These are phyloP conservation scores for Epicoccum sorghinum DNA, from an alignment of 2,329 filamentous ascomycete species.

Conservation along the genomic window DNA sequence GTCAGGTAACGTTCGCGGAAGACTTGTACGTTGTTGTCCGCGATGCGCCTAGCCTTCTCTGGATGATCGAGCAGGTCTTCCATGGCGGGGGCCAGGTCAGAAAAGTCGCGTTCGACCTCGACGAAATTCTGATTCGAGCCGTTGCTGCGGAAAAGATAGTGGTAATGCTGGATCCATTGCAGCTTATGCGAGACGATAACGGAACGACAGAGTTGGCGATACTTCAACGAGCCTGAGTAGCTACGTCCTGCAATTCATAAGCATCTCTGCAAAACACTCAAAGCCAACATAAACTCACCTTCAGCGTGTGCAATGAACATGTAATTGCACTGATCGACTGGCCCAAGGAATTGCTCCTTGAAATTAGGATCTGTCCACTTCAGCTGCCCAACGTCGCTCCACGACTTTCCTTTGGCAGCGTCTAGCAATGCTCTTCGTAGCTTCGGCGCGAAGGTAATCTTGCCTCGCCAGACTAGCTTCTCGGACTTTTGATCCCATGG, in stretches of 20 bases:
- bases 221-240: conserved; percentile 61
- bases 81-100: conserved; percentile 36
- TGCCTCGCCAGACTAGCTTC: conserved; percentile 44
- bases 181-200: conserved; percentile 44
- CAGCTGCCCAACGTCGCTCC: conserved; percentile 43
- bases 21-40: conserved; percentile 37
- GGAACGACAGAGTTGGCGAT: conserved; percentile 57
- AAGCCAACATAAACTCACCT: conserved; percentile 45
- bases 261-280: neutral
- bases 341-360: conserved; percentile 53
- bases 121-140: conserved; percentile 44
- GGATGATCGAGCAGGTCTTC: conserved; percentile 40
- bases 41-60: conserved; percentile 42
- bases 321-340: conserved; percentile 61
- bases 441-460: conserved; percentile 41
- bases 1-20: conserved; percentile 44
- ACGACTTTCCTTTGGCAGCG: conserved; percentile 36
- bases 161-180: conserved; percentile 45
- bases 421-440: conserved; percentile 37
- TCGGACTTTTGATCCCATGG: conserved; percentile 41
- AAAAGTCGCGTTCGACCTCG: conserved; percentile 44
- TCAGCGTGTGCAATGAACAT: conserved; percentile 62
- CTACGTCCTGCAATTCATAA: conserved; percentile 37
- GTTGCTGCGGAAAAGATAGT: conserved; percentile 37
- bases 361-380: conserved; percentile 37